Evolutionary conservation across 1,139 yeast species (phyloP), one percentile per base, ranked within the genome.

Genomic region (Pichia kudriavzevii): DNA sequence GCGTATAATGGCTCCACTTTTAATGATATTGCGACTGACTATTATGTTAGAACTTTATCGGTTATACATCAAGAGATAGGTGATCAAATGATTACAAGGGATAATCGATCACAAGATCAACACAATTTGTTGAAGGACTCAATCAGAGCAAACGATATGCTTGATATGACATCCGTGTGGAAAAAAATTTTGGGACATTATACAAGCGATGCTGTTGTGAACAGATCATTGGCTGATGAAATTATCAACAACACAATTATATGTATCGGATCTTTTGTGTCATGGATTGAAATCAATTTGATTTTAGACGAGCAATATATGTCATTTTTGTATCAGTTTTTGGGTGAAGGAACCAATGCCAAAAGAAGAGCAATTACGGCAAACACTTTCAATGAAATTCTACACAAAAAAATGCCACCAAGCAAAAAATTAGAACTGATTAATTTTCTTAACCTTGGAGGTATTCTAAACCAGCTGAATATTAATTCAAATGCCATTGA

Each of bases 261-360:
- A 36, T 77, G 78, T 38, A 72, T 91, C 38, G 97, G 96, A 7
- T 76, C 77, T 16, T 93, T 83, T 68, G 83, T 87, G 20, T 79
- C 88, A 21, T 93, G 99, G 99, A 85, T 91, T 59, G 98, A 93
- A 52, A 83, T 91, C 43, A 67, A 78, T 21, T 64, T 91, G 43
- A 79, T 93, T 41, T 73, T 88, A 23, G 75, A 77, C 34, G 72
- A 78, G 15, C 73, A 74, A 28, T 80, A 75, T 50, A 67, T 87
- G 47, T 65, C 67, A 32, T 57, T 74, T 32, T 69, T 93, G 29
- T 77, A 79, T 48, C 74, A 71, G 40, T 79, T 73, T 50, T 66
- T 88, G 45, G 71, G 67, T 27, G 63, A 61, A 40, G 32, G 41
- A 7, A 56, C 56, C 13, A 64, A 71, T 17, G 13, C 36, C 25